phyloP scores from a whole-genome alignment of 2,329 filamentous ascomycete genomes.

The Coniochaeta sp. region DNA sequence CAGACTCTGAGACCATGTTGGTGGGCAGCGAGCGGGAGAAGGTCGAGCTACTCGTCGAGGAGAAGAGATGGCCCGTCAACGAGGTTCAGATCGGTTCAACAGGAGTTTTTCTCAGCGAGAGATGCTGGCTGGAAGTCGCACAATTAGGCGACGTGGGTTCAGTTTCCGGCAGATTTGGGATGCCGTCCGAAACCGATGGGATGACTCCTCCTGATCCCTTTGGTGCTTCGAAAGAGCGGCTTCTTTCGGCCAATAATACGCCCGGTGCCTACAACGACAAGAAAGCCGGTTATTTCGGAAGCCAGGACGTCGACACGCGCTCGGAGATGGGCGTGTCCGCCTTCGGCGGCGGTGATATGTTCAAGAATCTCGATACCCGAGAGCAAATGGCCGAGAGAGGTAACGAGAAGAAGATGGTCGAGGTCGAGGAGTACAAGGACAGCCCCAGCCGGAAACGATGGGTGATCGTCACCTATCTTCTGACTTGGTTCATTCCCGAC shows the following conservation, averaged over 20 bases:
- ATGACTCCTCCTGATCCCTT: constrained; percentile 54
- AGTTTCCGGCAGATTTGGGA: constrained; percentile 43
- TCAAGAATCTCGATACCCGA: constrained; percentile 89
- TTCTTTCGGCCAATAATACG: constrained; percentile 43
- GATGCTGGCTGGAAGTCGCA: constrained; percentile 88
- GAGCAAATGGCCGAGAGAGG: constrained; percentile 93
- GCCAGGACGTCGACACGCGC: constrained; percentile 69
- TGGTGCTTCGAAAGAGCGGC: constrained; percentile 54
- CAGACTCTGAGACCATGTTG: constrained; percentile 75
- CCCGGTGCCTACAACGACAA: constrained; percentile 67
- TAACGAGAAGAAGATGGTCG: constrained; percentile 81
- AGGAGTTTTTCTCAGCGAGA: constrained; percentile 89
- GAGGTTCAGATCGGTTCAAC: constrained; percentile 88
- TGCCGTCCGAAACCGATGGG: constrained; percentile 53
- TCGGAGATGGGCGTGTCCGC: constrained; percentile 92
- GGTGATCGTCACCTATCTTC: constrained; percentile 72
- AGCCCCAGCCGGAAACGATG: constrained; percentile 82
- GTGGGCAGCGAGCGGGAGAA: constrained; percentile 92
- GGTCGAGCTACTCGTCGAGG: constrained; percentile 82
- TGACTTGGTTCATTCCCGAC: constrained; percentile 87
- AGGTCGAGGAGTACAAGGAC: constrained; percentile 77
- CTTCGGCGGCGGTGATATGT: constrained; percentile 91
- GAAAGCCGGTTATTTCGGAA: constrained; percentile 72
- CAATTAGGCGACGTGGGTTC: constrained; percentile 60
- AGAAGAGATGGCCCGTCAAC: constrained; percentile 85